Percentiles rank a stretch among this genome's conserved stretches.
Conservation (phyloP, 768 basidiomycete species). For the Kwoniella botswanensis region DNA sequence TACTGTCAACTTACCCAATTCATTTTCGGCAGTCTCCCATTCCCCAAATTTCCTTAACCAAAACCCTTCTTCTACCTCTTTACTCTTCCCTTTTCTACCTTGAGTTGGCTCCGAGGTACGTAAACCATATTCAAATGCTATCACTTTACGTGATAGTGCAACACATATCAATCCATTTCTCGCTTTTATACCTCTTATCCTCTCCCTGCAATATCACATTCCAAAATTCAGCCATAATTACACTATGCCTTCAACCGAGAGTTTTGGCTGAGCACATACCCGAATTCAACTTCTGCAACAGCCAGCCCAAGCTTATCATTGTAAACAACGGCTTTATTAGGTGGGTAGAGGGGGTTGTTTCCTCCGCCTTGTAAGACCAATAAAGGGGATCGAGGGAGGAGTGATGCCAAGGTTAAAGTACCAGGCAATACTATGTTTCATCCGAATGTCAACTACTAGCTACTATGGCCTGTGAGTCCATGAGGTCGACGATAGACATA, state of each 20-base stretch:
- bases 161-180: slow-evolving; percentile 42
- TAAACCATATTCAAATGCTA: slow-evolving; percentile 52
- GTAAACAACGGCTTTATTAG: slow-evolving; percentile 58
- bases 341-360: slow-evolving; percentile 54
- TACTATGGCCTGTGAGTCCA: too few species aligned
- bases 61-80: slow-evolving; percentile 29
- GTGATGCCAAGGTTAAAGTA: slow-evolving; percentile 44
- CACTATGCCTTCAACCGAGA: background rate
- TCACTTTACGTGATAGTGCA: slow-evolving; percentile 39
- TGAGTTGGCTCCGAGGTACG: background rate
- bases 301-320: slow-evolving; percentile 50
- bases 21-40: slow-evolving; percentile 57
- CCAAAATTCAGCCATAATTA: background rate
- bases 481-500: slow-evolving; percentile 21
- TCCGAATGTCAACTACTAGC: background rate
- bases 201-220: slow-evolving; percentile 35
- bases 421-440: slow-evolving; percentile 48
- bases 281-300: slow-evolving; percentile 52
- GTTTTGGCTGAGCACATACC: slow-evolving; percentile 26
- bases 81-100: slow-evolving; percentile 37
- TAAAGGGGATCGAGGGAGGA: slow-evolving; percentile 50
- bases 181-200: slow-evolving; percentile 39
- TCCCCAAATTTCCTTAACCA: slow-evolving; percentile 50
- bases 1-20: slow-evolving; percentile 38
- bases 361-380: slow-evolving; percentile 58